These are phyloP conservation scores for Aspergillus diversus DNA, from an alignment of 495 filamentous ascomycete species.

Conservation along the genomic window DNA sequence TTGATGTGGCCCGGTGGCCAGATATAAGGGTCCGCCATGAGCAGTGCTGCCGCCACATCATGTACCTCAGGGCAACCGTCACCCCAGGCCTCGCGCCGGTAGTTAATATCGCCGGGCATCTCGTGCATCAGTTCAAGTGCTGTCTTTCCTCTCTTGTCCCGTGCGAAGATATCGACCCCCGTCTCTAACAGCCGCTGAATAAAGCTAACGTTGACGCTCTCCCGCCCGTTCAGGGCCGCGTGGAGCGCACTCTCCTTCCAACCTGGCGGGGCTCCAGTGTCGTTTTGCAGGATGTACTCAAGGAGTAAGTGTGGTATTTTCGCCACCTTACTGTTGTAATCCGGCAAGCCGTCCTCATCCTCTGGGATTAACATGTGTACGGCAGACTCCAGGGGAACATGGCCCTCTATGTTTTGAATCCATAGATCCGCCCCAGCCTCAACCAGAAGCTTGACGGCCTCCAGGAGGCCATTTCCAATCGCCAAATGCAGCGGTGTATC, in stretches of 20 bases:
- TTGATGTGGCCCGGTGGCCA: too few relatives aligned
- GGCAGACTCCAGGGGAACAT: too few relatives aligned
- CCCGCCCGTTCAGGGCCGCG: neutral
- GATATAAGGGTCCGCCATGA: too few relatives aligned
- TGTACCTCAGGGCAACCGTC: too few relatives aligned
- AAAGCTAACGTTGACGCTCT: neutral
- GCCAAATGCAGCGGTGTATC: neutral
- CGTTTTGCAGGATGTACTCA: neutral
- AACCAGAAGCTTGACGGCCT: neutral
- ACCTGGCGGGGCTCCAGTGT: neutral
- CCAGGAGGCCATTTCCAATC: neutral
- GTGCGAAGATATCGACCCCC: neutral
- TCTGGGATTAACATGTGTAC: neutral
- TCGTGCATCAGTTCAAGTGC: neutral
- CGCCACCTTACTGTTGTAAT: neutral
- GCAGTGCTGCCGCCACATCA: too few relatives aligned
- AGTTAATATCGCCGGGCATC: neutral
- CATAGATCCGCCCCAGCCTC: neutral
- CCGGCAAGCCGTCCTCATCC: neutral
- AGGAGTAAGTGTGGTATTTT: neutral
- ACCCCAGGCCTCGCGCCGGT: too few relatives aligned
- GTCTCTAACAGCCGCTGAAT: neutral
- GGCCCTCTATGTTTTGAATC: too few relatives aligned
- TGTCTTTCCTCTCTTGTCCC: neutral
- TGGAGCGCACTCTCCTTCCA: neutral